These are phyloP conservation scores for Coleophoma cylindrospora DNA, from an alignment of 2,329 filamentous ascomycete species.

Conservation along the genomic window DNA sequence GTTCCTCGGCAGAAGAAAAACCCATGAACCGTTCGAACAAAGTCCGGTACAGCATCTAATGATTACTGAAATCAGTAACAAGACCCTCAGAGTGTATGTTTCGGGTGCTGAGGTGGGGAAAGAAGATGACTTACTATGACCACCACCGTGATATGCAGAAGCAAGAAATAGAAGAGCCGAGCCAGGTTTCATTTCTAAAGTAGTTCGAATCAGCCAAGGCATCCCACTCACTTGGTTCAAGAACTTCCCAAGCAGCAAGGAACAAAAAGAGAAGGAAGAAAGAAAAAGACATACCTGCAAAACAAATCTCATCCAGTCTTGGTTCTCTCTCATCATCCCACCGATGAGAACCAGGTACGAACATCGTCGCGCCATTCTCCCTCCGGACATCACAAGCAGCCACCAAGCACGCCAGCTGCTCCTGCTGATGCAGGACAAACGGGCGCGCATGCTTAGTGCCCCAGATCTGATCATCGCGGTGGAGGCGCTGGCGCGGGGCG, in stretches of 20 bases:
- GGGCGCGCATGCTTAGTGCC: slow-evolving; percentile 17
- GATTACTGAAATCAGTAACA: no score
- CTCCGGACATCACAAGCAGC: slow-evolving; percentile 22
- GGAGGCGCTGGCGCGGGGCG: slow-evolving; percentile 24
- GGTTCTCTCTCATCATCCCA: slow-evolving; percentile 25
- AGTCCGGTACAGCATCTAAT: slow-evolving; percentile 14
- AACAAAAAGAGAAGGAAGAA: no score
- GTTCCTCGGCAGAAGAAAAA: slow-evolving; percentile 26
- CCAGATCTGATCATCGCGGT: slow-evolving; percentile 28
- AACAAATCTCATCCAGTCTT: slow-evolving; percentile 25
- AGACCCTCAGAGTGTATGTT: no score
- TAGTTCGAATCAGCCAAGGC: neutral
- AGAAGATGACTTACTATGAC: slow-evolving; percentile 22
- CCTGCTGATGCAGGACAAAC: slow-evolving; percentile 8
- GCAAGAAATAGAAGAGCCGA: slow-evolving; percentile 30
- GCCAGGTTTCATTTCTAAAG: slow-evolving; percentile 29
- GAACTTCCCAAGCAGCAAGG: no score
- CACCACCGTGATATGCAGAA: slow-evolving; percentile 27
- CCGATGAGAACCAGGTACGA: slow-evolving; percentile 26
- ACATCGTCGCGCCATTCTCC: slow-evolving; percentile 29
- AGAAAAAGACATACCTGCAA: slow-evolving; percentile 20
- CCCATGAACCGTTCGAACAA: slow-evolving; percentile 23
- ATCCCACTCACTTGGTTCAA: neutral
- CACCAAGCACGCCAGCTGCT: slow-evolving; percentile 24
- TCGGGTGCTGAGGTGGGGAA: slow-evolving; percentile 7